Percentiles rank a stretch among this genome's conserved stretches.
Evolutionary conservation across 208 protist species (phyloP).

Genomic region (Porcisia hertigi): DNA sequence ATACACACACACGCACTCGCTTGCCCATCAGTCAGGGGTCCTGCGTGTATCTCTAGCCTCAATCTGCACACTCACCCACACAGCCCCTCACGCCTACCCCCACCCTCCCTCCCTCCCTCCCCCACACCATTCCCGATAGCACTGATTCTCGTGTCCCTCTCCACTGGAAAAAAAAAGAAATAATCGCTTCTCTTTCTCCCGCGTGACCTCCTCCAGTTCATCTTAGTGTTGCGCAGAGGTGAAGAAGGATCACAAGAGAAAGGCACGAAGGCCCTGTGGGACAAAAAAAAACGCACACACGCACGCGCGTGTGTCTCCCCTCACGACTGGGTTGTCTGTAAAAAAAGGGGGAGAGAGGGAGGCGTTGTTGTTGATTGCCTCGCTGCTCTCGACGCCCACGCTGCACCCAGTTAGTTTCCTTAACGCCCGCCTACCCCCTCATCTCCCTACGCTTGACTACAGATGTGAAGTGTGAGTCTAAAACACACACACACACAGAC

Average conservation of each 20-base stretch:
- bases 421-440: not conserved
- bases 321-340: not conserved
- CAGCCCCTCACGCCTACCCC: too few relatives aligned
- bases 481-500: too few relatives aligned
- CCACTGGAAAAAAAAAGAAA: too few relatives aligned
- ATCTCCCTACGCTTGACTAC: not conserved
- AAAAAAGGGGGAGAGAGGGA: not conserved
- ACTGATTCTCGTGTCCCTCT: too few relatives aligned
- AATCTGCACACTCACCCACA: not conserved
- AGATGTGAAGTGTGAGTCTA: too few relatives aligned
- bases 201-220: too few relatives aligned
- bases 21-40: not conserved
- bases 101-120: too few relatives aligned
- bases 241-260: not conserved
- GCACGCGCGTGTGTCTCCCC: not conserved
- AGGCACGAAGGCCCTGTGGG: not conserved
- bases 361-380: not conserved
- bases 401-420: not conserved
- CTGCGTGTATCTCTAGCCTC: not conserved
- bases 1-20: not conserved
- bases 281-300: not conserved
- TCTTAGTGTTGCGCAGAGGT: not conserved
- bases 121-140: too few relatives aligned
- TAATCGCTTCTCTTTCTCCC: too few relatives aligned
- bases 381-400: not conserved